Conservation (phyloP, 768 basidiomycete genomes). For the Trametes coccinea region DNA sequence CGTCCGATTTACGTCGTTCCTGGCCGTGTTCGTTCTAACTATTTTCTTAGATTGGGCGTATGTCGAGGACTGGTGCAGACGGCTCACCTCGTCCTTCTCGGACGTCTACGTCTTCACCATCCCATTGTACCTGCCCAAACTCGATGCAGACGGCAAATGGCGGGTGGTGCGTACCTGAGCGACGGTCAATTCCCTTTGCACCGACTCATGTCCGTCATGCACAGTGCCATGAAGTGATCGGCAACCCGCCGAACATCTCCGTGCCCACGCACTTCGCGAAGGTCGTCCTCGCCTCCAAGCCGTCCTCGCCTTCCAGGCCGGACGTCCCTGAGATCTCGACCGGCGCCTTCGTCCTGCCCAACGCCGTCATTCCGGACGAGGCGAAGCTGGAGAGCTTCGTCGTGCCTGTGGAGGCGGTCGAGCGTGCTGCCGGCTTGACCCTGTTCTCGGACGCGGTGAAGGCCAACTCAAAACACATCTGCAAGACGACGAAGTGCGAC, state of each 20-base stretch:
- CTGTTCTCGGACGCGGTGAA: conserved; percentile 87
- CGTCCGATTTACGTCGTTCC: conserved; percentile 27
- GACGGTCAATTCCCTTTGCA: neutral
- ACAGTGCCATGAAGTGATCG: conserved; percentile 94
- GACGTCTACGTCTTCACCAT: conserved; percentile 99
- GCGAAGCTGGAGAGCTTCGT: conserved; percentile 78
- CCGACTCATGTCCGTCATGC: neutral
- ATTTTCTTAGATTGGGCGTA: conserved; percentile 85
- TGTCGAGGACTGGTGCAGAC: conserved; percentile 92
- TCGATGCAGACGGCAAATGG: conserved; percentile 90
- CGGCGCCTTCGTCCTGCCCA: conserved; percentile 95
- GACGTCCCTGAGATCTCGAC: conserved; percentile 74
- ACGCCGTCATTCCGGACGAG: conserved; percentile 87
- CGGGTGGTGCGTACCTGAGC: conserved; percentile 68
- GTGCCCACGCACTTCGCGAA: conserved; percentile 99
- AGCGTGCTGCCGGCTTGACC: conserved; percentile 83
- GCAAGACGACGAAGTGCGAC: conserved; percentile 85
- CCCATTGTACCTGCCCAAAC: conserved; percentile 90
- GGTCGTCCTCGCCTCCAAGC: conserved; percentile 79
- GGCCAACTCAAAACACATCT: conserved; percentile 76
- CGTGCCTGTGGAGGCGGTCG: conserved; percentile 90
- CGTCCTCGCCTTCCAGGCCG: conserved; percentile 71
- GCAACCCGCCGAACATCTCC: conserved; percentile 82
- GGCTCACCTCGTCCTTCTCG: conserved; percentile 80
- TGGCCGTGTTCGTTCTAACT: neutral